Conservation (phyloP, 2,329 filamentous ascomycete genomes). For the Stagonosporopsis chrysanthemi region DNA sequence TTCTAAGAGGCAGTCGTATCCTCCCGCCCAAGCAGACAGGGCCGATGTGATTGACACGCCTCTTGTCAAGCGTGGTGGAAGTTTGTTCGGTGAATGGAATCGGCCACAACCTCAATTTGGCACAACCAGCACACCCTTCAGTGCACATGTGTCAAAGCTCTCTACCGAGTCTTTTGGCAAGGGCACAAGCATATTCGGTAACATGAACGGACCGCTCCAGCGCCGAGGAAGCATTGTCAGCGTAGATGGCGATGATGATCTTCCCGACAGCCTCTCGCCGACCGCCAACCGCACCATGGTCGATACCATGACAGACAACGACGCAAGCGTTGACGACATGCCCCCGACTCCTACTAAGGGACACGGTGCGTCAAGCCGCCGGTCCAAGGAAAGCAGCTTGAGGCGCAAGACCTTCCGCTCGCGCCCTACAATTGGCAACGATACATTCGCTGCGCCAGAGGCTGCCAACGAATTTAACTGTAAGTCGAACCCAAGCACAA, state of each 20-base stretch:
- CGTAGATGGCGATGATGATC: conserved; percentile 72
- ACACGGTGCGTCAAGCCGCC: conserved; percentile 53
- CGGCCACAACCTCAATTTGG: conserved; percentile 77
- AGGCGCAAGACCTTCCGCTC: conserved; percentile 58
- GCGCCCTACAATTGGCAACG: conserved; percentile 54
- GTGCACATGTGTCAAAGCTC: conserved; percentile 66
- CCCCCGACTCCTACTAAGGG: conserved; percentile 96
- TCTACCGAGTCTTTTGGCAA: conserved; percentile 73
- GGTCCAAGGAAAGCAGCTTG: conserved; percentile 60
- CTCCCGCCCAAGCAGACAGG: conserved; percentile 60
- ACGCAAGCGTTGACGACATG: conserved; percentile 72
- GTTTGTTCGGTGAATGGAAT: conserved; percentile 69
- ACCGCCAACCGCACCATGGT: conserved; percentile 56
- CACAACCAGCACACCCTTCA: conserved; percentile 82
- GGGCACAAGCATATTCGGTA: conserved; percentile 69
- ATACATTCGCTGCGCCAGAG: conserved; percentile 56
- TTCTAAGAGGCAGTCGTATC: conserved; percentile 87
- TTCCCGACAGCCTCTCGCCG: conserved; percentile 60
- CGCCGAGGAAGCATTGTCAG: conserved; percentile 78
- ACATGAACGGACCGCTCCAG: conserved; percentile 58
- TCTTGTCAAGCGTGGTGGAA: conserved; percentile 40
- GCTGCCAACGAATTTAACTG: conserved; percentile 39
- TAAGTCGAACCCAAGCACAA: conserved; percentile 45
- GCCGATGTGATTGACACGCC: conserved; percentile 53
- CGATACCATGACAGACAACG: conserved; percentile 58